A percentile compares a stretch with the other conserved stretches of the same genome.
phyloP scores from a whole-genome alignment of 1,284 basidiomycete species.

The Rhodotorula sp. region DNA sequence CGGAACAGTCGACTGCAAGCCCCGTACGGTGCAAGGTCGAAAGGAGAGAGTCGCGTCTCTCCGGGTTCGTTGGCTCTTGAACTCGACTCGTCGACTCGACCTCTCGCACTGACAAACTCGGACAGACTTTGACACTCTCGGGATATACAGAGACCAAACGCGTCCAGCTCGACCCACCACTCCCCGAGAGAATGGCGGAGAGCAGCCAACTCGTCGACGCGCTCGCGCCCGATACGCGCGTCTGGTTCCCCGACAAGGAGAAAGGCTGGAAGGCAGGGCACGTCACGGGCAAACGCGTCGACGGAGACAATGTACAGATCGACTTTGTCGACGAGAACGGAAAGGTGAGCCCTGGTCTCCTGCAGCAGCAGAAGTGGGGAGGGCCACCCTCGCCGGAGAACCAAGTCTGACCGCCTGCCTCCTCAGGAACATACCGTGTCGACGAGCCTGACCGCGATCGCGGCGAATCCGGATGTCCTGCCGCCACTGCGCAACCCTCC shows the following conservation, averaged over 20 bases:
- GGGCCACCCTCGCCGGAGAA: neutral
- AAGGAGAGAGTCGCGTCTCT: too few relatives aligned
- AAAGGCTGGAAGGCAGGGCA: conserved; percentile 88
- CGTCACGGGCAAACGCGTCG: conserved; percentile 56
- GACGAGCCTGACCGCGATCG: conserved; percentile 62
- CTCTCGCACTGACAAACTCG: too few relatives aligned
- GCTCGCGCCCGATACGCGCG: conserved; percentile 50
- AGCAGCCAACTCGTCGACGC: conserved; percentile 26
- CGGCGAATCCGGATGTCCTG: conserved; percentile 51
- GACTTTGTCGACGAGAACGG: conserved; percentile 79
- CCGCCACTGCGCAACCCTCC: conserved; percentile 97
- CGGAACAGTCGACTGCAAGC: too few relatives aligned
- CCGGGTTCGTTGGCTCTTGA: too few relatives aligned
- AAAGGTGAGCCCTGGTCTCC: conserved; percentile 59
- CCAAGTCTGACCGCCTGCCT: neutral
- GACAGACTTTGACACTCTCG: too few relatives aligned
- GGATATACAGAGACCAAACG: too few relatives aligned
- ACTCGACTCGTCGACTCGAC: too few relatives aligned
- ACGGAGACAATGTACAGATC: conserved; percentile 66
- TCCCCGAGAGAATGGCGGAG: neutral
- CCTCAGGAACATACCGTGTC: conserved; percentile 69
- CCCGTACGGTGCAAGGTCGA: too few relatives aligned
- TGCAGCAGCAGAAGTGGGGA: neutral
- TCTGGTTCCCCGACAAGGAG: conserved; percentile 83
- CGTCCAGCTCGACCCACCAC: too few relatives aligned